Evolutionary conservation across 352 stramenopile species (phyloP).

Genomic region (Aphanomyces invadans): DNA sequence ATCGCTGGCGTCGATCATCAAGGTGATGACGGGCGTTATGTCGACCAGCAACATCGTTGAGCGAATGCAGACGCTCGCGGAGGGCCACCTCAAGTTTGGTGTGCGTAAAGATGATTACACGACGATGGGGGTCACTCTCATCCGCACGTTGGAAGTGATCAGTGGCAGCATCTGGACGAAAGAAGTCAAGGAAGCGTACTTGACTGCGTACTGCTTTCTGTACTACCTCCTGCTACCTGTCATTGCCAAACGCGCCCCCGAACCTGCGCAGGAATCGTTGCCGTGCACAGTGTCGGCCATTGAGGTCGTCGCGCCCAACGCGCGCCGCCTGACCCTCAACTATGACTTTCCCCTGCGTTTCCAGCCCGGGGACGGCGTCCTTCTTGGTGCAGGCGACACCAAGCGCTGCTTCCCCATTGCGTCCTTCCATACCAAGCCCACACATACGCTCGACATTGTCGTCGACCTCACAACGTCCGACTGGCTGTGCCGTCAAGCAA

Average conservation of each 20-base stretch:
- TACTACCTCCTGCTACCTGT: constrained; percentile 18
- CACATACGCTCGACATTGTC: background rate
- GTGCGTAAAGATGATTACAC: constrained; percentile 9
- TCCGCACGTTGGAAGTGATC: constrained; percentile 1
- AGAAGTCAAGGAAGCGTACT: constrained; percentile 4
- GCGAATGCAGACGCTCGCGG: background rate
- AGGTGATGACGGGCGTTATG: background rate
- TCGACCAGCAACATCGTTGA: background rate
- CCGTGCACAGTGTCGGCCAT: background rate
- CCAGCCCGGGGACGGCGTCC: constrained; percentile 5
- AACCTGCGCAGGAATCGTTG: background rate
- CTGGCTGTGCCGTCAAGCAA: background rate
- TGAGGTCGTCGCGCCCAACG: background rate
- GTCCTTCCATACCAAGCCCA: background rate
- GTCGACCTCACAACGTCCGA: background rate
- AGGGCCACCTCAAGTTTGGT: constrained; percentile 10
- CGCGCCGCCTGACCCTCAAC: background rate
- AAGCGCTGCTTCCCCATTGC: constrained; percentile 7
- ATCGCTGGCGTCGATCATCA: constrained; percentile 7
- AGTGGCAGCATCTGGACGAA: background rate
- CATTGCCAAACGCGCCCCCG: background rate
- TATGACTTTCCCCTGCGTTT: constrained; percentile 11
- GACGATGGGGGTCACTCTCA: constrained; percentile 5
- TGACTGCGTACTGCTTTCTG: constrained; percentile 14
- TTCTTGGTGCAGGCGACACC: background rate